Evolutionary conservation across 441 rosid genomes (phyloP).

Genomic region (Francoa sonchifolia): DNA sequence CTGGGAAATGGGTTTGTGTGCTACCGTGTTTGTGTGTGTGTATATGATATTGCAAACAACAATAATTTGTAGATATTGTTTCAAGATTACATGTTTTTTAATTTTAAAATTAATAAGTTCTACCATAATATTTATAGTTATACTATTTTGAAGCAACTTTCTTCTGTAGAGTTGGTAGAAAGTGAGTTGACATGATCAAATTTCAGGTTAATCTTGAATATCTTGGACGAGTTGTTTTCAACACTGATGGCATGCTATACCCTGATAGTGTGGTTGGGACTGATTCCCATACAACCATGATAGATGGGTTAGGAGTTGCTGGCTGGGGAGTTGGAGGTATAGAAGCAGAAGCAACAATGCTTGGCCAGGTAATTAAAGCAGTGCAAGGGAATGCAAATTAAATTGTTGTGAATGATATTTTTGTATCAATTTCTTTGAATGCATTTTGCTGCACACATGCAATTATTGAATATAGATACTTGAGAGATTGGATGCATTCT

Average conservation of each 20-base stretch:
- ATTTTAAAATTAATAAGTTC: background rate
- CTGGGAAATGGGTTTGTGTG: background rate
- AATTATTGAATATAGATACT: too few species aligned
- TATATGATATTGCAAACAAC: background rate
- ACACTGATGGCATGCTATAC: slow-evolving; percentile 57
- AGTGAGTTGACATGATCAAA: slow-evolving; percentile 12
- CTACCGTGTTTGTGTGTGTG: background rate
- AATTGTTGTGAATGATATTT: too few species aligned
- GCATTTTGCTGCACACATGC: too few species aligned
- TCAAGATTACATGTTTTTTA: background rate
- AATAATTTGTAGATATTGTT: background rate
- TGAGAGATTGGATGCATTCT: too few species aligned
- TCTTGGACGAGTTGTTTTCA: slow-evolving; percentile 94
- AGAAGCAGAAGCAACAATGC: slow-evolving; percentile 98
- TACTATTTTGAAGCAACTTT: background rate
- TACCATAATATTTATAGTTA: background rate
- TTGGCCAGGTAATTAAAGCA: slow-evolving; percentile 72
- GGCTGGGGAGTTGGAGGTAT: slow-evolving; percentile 99
- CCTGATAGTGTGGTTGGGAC: slow-evolving; percentile 99
- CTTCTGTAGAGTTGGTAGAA: slow-evolving; percentile 1
- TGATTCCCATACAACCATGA: slow-evolving; percentile 99
- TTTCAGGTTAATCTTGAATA: slow-evolving; percentile 94
- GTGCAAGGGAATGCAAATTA: too few species aligned
- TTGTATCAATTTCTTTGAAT: too few species aligned
- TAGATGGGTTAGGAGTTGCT: slow-evolving; percentile 97